Conservation (phyloP, 495 filamentous ascomycete genomes). For the Penicillium argentinense region DNA sequence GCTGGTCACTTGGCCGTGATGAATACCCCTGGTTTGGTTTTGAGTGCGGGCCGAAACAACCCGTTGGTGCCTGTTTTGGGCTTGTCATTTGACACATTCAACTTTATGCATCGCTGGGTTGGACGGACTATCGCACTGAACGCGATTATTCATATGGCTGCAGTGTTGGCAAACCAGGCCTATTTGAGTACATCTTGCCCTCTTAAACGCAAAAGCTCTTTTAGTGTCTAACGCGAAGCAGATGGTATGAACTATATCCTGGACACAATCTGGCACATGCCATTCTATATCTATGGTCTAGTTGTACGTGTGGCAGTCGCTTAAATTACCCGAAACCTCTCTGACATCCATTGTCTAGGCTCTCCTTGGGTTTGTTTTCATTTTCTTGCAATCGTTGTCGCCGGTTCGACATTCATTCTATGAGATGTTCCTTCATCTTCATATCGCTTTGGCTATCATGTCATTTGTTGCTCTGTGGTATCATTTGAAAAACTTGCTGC, state of each 20-base stretch:
- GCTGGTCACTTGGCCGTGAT: slow-evolving; percentile 43
- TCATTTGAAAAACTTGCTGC: slow-evolving; percentile 47
- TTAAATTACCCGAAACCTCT: neutral
- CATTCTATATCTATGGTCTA: slow-evolving; percentile 37
- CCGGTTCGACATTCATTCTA: slow-evolving; percentile 59
- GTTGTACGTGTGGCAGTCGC: slow-evolving; percentile 26
- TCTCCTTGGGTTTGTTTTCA: slow-evolving; percentile 45
- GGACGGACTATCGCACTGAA: slow-evolving; percentile 38
- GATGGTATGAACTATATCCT: slow-evolving; percentile 28
- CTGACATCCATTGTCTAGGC: slow-evolving; percentile 22
- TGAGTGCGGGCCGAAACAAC: slow-evolving; percentile 47
- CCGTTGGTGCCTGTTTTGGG: slow-evolving; percentile 37
- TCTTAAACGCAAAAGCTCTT: neutral
- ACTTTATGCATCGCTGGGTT: slow-evolving; percentile 48
- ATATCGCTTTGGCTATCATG: slow-evolving; percentile 49
- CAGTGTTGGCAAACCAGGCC: slow-evolving; percentile 31
- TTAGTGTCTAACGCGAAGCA: slow-evolving; percentile 10
- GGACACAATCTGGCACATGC: slow-evolving; percentile 31
- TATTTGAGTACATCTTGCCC: slow-evolving; percentile 24
- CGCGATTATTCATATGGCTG: slow-evolving; percentile 35
- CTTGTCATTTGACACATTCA: slow-evolving; percentile 43
- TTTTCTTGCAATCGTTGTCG: slow-evolving; percentile 50
- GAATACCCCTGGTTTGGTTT: slow-evolving; percentile 40
- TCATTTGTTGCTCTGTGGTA: slow-evolving; percentile 55
- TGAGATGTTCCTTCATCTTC: slow-evolving; percentile 56